Evolutionary conservation across 176 grass and related monocot genomes (phyloP), one percentile per base, ranked within the genome.

Genomic region (Miscanthus lutarioriparius): DNA sequence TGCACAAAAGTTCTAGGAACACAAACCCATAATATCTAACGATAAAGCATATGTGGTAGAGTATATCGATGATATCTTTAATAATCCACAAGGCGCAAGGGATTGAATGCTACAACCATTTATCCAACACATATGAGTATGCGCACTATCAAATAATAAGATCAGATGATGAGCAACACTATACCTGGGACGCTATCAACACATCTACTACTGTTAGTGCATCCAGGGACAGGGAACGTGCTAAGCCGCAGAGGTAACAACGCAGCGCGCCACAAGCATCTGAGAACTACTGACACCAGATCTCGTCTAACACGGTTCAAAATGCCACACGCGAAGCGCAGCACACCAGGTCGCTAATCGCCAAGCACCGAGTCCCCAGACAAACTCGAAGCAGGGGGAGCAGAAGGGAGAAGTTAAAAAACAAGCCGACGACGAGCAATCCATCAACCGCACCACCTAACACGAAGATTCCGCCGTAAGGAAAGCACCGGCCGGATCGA

Each of bases 361-460:
- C 32, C 3, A 15, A 1, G 32, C 14, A 17, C n/a, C 79, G n/a
- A 37, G 35, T 19, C 6, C 6, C n/a, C 22, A n/a, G 2, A 56
- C 32, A 71, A 7, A 40, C 19, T 16, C 15, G 38, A 35, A 47
- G 13, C 69, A 83, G 16, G n/a, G 54, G 54, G 17, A n/a, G 20
- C 33, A 6, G 14, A 23, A 28, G 16, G 14, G 3, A 11, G 17
- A 37, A 1, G 8, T 1, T 2, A 3, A 23, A 4, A 10, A 12
- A 27, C 16, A 66, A 51, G 65, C 30, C 1, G 45, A 43, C 49
- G 83, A 68, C 8, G 45, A 84, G 47, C 62, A 28, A 62, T 32
- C 39, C 54, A 11, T 48, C 65, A 64, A 86, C 75, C 76, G 39
- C 84, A 79, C 74, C 83, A 78, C 75, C 84, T 48, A 86, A 86